These are phyloP conservation scores for Blastocystis sp. DNA, from an alignment of 352 stramenopile species.

Conservation along the genomic window DNA sequence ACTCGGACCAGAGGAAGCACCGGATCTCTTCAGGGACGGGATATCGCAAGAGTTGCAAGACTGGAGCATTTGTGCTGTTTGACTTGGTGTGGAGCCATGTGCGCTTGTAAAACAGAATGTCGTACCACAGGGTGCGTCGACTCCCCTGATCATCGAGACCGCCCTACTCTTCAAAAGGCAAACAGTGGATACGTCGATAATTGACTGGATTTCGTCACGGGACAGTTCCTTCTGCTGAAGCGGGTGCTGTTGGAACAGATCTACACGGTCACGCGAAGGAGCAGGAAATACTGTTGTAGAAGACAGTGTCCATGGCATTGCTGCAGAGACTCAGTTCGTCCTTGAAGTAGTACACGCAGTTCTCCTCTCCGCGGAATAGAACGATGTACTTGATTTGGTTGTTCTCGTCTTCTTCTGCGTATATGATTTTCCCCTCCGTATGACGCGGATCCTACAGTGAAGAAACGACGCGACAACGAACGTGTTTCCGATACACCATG, in stretches of 20 bases:
- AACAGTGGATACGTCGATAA: not conserved
- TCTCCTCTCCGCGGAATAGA: conserved; percentile 31
- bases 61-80: not conserved
- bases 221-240: not conserved
- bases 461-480: not conserved
- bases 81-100: not conserved
- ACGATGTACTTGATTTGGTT: conserved; percentile 30
- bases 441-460: conserved; percentile 2
- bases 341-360: not conserved
- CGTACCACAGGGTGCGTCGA: conserved; percentile 26
- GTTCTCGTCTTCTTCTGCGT: conserved; percentile 23
- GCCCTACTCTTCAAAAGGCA: not conserved
- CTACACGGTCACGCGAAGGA: not conserved
- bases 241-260: not conserved
- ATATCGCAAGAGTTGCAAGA: conserved; percentile 24
- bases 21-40: conserved; percentile 54
- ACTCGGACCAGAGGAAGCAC: conserved; percentile 25
- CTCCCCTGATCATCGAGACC: conserved; percentile 5
- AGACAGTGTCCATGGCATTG: not conserved
- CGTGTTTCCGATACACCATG: conserved; percentile 9
- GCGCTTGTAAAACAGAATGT: conserved; percentile 46
- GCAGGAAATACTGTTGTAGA: not conserved
- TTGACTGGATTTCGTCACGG: not conserved
- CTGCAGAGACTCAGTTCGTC: conserved; percentile 30
- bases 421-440: conserved; percentile 50